phyloP scores from a whole-genome alignment of 1,284 basidiomycete species.

The Melampsora abietis-canadensis region DNA sequence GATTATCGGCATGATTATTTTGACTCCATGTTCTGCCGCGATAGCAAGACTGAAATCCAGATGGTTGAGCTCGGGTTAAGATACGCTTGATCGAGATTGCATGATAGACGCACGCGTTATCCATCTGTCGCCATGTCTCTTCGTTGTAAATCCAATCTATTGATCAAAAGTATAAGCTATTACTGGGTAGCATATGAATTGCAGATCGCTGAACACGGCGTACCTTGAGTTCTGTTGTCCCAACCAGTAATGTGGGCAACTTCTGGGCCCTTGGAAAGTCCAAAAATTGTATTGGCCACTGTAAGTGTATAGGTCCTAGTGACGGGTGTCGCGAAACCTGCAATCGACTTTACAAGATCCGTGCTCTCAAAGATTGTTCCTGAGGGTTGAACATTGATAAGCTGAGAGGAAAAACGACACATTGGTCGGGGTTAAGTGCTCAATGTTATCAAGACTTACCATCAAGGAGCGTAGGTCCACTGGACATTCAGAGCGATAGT shows the following conservation, averaged over 20 bases:
- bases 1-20: conserved; percentile 38
- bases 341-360: conserved; percentile 28
- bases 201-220: neutral
- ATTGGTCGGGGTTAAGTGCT: neutral
- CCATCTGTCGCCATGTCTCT: conserved; percentile 26
- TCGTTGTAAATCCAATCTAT: conserved; percentile 43
- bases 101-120: conserved; percentile 16
- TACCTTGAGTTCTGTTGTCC: conserved; percentile 25
- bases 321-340: conserved; percentile 22
- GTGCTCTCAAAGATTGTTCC: conserved; percentile 1
- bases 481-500: neutral
- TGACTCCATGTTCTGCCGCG: conserved; percentile 26
- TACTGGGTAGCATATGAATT: neutral
- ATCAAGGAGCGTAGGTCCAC: conserved; percentile 1
- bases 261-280: neutral
- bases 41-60: conserved; percentile 17
- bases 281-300: conserved; percentile 26
- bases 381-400: neutral
- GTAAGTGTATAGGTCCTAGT: conserved; percentile 35
- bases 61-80: too few relatives aligned
- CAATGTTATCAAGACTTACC: neutral
- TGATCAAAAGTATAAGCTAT: neutral
- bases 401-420: neutral
- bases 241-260: conserved; percentile 36
- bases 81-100: too few relatives aligned